Base-by-base conservation (phyloP, 208 protist genomes). In the Naegleria gruberi region DNA sequence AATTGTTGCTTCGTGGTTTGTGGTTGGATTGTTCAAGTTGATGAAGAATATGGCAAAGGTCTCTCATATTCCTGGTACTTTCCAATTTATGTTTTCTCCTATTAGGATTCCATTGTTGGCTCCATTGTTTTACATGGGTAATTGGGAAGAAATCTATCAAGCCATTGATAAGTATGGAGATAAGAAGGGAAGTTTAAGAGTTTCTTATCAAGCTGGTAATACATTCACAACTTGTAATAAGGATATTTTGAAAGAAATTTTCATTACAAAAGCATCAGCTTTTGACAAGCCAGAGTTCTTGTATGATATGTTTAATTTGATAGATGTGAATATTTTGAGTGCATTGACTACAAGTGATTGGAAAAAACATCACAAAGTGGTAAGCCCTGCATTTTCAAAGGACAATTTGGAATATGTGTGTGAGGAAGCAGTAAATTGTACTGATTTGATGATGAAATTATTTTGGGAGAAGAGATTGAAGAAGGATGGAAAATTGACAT, bases 291-390 rank as follows among this genome's bases (percentile, higher is more conserved):
- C 65, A 37, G 30, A 7, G 0, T 12, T 37, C 2, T 12, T 37
- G 6, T 83, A 83, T 83, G n/a, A 83, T 10, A 30, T 0, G 12
- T 83, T 83, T 41, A 83, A 44, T 30, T 23, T 83, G 26, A 44
- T 83, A 44, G 77, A 37, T 44, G 8, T n/a, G 4, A 83, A 83
- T 83, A 83, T 83, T 34, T 43, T 83, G 77, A 44, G 23, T 44
- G 2, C n/a, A 10, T 10, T 83, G 30, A 44, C 12, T 30, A 44
- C n/a, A 6, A 37, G 44, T 10, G n/a, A 40, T n/a, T 83, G 77
- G 77, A 83, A 83, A 37, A 83, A 43, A 44, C 77, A 83, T 83
- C 77, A 83, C 77, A 83, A 30, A 44, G n/a, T 83, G 7, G 42
- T n/a, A 23, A 23, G 0, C 44, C 77, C 77, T 83, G 77, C 77